phyloP scores from a whole-genome alignment of 345 rosid species.

The Physaria fendleri region DNA sequence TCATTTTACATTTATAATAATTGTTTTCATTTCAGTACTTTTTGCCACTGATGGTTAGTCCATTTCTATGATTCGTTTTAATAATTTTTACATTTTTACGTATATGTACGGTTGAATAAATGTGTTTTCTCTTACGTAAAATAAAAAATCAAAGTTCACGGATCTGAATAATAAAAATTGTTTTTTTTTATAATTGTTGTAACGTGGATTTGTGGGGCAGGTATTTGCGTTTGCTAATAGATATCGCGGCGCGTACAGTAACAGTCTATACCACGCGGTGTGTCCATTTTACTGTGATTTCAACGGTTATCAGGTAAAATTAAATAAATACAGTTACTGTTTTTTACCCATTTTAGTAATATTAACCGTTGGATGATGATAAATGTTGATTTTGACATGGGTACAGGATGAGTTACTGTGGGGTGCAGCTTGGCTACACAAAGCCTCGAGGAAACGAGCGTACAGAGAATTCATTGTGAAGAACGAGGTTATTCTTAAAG shows the following conservation, averaged over 20 bases:
- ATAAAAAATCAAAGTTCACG: conserved; percentile 13
- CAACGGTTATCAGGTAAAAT: conserved; percentile 82
- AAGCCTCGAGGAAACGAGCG: conserved; percentile 62
- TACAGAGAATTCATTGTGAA: conserved; percentile 74
- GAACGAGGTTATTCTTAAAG: conserved; percentile 76
- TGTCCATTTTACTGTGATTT: conserved; percentile 97
- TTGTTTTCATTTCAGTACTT: conserved; percentile 10
- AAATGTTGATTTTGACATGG: background rate
- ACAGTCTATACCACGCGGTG: conserved; percentile 58
- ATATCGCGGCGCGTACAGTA: conserved; percentile 81
- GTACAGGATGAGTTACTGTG: conserved; percentile 88
- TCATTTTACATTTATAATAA: conserved; percentile 10
- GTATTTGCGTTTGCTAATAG: conserved; percentile 87
- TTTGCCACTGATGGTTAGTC: conserved; percentile 1
- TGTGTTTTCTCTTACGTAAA: conserved; percentile 12
- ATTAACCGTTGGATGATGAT: conserved; percentile 9
- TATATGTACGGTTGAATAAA: conserved; percentile 21
- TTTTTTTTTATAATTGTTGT: background rate
- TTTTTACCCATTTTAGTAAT: conserved; percentile 2
- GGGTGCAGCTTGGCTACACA: conserved; percentile 97
- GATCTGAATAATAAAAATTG: conserved; percentile 5
- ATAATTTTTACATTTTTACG: conserved; percentile 13
- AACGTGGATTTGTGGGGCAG: conserved; percentile 40
- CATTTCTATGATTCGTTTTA: conserved; percentile 18
- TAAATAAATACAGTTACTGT: background rate